A percentile compares a stretch with the other conserved stretches of the same genome.
phyloP scores from a whole-genome alignment of 2,329 filamentous ascomycete genomes.

The Nothopassalora personata region DNA sequence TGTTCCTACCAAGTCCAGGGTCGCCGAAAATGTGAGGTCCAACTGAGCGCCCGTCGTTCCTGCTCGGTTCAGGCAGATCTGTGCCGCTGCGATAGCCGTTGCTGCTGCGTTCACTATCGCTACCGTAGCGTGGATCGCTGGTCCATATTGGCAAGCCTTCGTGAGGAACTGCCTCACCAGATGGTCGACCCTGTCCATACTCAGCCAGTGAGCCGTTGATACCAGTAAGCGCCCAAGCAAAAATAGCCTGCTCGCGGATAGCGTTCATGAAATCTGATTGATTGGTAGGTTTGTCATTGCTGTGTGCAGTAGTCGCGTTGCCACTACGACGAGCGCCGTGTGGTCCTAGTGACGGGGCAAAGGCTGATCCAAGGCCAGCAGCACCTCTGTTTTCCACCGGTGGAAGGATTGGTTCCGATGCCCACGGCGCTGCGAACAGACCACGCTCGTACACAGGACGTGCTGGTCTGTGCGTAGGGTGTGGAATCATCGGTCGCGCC shows the following conservation, averaged over 20 bases:
- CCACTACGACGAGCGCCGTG: constrained; percentile 23
- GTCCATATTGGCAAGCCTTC: constrained; percentile 59
- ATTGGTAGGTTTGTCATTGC: constrained; percentile 48
- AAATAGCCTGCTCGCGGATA: constrained; percentile 81
- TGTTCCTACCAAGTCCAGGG: constrained; percentile 25
- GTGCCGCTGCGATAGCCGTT: constrained; percentile 10
- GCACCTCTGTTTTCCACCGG: constrained; percentile 34
- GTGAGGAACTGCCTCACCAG: constrained; percentile 58
- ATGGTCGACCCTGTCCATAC: constrained; percentile 57
- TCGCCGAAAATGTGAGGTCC: constrained; percentile 29
- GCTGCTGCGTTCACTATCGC: constrained; percentile 1
- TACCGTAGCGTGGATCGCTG: constrained; percentile 22
- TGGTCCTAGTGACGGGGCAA: constrained; percentile 35
- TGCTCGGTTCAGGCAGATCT: constrained; percentile 4
- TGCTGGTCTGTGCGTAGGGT: constrained; percentile 45
- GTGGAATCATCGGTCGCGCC: constrained; percentile 65
- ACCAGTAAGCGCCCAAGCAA: constrained; percentile 75
- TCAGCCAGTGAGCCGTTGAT: constrained; percentile 70
- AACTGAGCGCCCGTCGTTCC: constrained; percentile 1
- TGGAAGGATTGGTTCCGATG: constrained; percentile 56
- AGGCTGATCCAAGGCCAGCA: constrained; percentile 27
- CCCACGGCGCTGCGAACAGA: constrained; percentile 77
- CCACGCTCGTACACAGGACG: constrained; percentile 52
- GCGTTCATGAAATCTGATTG: constrained; percentile 66
- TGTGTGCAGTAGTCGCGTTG: not conserved